Conservation (phyloP, 306 rosid species). For the Mimosa pudica region DNA sequence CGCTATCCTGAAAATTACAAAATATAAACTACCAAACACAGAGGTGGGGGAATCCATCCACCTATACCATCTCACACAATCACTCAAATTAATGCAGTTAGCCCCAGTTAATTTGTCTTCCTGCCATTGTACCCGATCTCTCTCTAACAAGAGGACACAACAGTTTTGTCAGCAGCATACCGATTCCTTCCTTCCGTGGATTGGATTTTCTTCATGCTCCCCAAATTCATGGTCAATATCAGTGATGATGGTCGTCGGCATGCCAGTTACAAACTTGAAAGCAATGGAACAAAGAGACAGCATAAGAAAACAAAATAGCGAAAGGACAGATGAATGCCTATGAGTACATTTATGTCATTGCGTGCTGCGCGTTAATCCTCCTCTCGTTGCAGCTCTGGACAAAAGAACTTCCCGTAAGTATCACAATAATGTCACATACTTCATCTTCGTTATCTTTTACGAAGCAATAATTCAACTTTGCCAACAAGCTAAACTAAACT, state of each 20-base stretch:
- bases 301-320: slow-evolving; percentile 37
- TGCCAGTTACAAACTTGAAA: slow-evolving; percentile 66
- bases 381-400: slow-evolving; percentile 75
- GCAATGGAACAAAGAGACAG: slow-evolving; percentile 50
- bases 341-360: slow-evolving; percentile 58
- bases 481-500: slow-evolving; percentile 7
- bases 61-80: slow-evolving; percentile 91
- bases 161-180: slow-evolving; percentile 84
- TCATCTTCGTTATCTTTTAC: neutral
- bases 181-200: slow-evolving; percentile 54
- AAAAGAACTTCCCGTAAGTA: slow-evolving; percentile 37
- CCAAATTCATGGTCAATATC: slow-evolving; percentile 49
- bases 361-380: slow-evolving; percentile 96
- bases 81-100: slow-evolving; percentile 74
- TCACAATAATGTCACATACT: neutral
- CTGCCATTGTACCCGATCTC: slow-evolving; percentile 56
- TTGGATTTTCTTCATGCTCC: slow-evolving; percentile 36
- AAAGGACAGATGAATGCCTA: slow-evolving; percentile 45
- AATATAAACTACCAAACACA: slow-evolving; percentile 54
- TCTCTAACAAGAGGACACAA: slow-evolving; percentile 67
- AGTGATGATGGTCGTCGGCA: slow-evolving; percentile 49
- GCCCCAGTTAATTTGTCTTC: slow-evolving; percentile 75
- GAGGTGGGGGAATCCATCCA: slow-evolving; percentile 42
- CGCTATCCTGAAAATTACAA: slow-evolving; percentile 83
- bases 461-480: neutral